Conservation (phyloP, 129 eudicot genomes). For the Chrysanthemum lavandulifolium region DNA sequence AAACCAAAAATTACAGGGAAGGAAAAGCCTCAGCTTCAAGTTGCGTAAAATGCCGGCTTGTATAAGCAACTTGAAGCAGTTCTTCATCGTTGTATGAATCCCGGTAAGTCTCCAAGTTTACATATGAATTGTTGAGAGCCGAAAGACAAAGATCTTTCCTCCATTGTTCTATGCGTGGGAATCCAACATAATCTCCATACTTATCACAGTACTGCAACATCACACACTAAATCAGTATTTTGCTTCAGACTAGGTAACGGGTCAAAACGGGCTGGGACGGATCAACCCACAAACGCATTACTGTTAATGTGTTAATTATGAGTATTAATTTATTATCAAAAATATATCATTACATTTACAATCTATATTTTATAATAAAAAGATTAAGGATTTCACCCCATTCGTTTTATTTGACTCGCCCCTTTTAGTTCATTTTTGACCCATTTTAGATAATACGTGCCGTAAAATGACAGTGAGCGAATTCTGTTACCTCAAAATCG, state of each 20-base stretch:
- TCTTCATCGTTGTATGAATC: slow-evolving; percentile 60
- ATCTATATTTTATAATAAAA: too few relatives aligned
- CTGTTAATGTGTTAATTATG: too few relatives aligned
- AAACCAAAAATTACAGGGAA: slow-evolving; percentile 16
- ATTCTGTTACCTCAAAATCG: slow-evolving; percentile 52
- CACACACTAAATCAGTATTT: not conserved
- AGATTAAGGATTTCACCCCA: too few relatives aligned
- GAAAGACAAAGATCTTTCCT: slow-evolving; percentile 69
- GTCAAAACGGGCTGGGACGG: too few relatives aligned
- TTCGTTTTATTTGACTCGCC: too few relatives aligned
- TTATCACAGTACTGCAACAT: slow-evolving; percentile 74
- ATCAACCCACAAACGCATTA: too few relatives aligned
- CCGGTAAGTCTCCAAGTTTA: slow-evolving; percentile 70
- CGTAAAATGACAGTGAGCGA: not conserved
- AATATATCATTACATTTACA: too few relatives aligned
- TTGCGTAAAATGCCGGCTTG: slow-evolving; percentile 67
- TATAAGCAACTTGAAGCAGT: slow-evolving; percentile 67
- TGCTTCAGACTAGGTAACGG: not conserved
- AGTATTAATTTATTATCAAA: too few relatives aligned
- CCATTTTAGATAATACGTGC: too few relatives aligned
- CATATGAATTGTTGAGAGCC: slow-evolving; percentile 46
- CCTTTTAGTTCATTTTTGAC: slow-evolving; percentile 3
- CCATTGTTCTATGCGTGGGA: slow-evolving; percentile 83
- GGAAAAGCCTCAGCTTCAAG: slow-evolving; percentile 28
- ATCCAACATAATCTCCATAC: slow-evolving; percentile 61